Percentiles rank a stretch among this genome's conserved stretches.
phyloP scores from a whole-genome alignment of 2,329 filamentous ascomycete genomes.

The Penicillium sp. region DNA sequence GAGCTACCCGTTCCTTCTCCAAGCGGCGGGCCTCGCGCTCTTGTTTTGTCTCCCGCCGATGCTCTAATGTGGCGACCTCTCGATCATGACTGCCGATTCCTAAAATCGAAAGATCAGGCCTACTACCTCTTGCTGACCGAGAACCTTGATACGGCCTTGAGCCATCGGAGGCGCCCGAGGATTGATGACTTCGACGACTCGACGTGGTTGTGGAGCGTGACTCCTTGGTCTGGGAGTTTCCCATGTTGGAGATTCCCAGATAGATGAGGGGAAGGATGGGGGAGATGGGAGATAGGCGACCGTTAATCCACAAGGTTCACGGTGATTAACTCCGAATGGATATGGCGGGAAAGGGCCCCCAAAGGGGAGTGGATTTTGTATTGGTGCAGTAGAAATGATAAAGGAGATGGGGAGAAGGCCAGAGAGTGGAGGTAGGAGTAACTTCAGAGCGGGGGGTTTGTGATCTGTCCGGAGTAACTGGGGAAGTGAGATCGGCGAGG shows the following conservation, averaged over 20 bases:
- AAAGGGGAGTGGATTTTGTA: not conserved
- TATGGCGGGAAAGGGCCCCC: conserved; percentile 10
- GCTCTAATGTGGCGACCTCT: conserved; percentile 52
- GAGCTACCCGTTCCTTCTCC: conserved; percentile 73
- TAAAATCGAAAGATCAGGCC: conserved; percentile 60
- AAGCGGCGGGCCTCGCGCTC: conserved; percentile 83
- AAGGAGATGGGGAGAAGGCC: not conserved
- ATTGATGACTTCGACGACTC: conserved; percentile 31
- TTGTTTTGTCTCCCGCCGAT: conserved; percentile 80
- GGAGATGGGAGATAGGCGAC: not conserved
- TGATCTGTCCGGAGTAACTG: conserved; percentile 22
- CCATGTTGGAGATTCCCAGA: conserved; percentile 33
- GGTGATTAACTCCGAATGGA: conserved; percentile 14
- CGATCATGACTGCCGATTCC: conserved; percentile 53
- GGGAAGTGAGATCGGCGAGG: conserved; percentile 22
- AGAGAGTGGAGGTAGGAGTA: conserved; percentile 10
- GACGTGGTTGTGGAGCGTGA: conserved; percentile 34
- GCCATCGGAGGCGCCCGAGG: conserved; percentile 30
- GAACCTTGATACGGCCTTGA: conserved; percentile 37
- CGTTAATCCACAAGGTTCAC: not conserved
- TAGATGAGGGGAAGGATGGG: not conserved
- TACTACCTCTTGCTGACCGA: conserved; percentile 52
- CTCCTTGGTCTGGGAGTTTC: conserved; percentile 50
- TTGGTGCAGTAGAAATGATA: not conserved
- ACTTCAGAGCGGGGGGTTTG: conserved; percentile 10